Percentiles rank a stretch among this genome's conserved stretches.
Evolutionary conservation across 2,329 filamentous ascomycete species (phyloP).

Genomic region (Saccharata proteae): DNA sequence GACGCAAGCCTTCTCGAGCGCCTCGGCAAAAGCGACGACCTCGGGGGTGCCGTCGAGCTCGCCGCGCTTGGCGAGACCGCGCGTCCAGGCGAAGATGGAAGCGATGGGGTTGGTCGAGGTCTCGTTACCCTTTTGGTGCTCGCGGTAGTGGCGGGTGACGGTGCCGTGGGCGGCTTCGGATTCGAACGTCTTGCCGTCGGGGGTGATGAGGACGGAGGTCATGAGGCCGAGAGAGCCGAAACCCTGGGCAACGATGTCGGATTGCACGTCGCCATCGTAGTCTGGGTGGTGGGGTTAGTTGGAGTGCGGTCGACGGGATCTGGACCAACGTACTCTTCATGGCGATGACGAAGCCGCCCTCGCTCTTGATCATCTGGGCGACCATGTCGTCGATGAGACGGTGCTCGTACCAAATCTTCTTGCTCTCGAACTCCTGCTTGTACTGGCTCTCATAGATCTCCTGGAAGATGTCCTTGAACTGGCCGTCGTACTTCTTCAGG

Average conservation of each 20-base stretch:
- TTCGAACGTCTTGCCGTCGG: slow-evolving; percentile 93
- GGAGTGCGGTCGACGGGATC: slow-evolving; percentile 6
- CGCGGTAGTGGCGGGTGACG: slow-evolving; percentile 95
- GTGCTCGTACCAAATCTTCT: slow-evolving; percentile 98
- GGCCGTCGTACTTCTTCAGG: slow-evolving; percentile 94
- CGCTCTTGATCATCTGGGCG: slow-evolving; percentile 99
- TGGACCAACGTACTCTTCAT: slow-evolving; percentile 70
- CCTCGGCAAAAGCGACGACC: slow-evolving; percentile 80
- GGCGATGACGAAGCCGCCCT: slow-evolving; percentile 91
- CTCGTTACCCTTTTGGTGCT: slow-evolving; percentile 95
- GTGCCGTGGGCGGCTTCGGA: slow-evolving; percentile 97
- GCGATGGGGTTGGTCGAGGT: slow-evolving; percentile 98
- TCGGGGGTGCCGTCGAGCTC: slow-evolving; percentile 89
- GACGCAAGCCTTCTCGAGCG: slow-evolving; percentile 82
- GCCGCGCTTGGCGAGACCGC: slow-evolving; percentile 84
- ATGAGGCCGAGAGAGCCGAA: slow-evolving; percentile 97
- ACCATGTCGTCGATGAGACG: slow-evolving; percentile 99
- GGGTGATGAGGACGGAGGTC: slow-evolving; percentile 95
- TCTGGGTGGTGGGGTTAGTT: slow-evolving; percentile 39
- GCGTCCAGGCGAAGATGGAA: slow-evolving; percentile 98
- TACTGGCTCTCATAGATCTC: slow-evolving; percentile 84
- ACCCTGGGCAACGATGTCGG: slow-evolving; percentile 94
- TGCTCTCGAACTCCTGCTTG: slow-evolving; percentile 77
- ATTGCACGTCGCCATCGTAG: slow-evolving; percentile 98
- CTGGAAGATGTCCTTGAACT: slow-evolving; percentile 99